These are phyloP conservation scores for Salvia hispanica DNA, from an alignment of 257 asterid species.

Conservation along the genomic window DNA sequence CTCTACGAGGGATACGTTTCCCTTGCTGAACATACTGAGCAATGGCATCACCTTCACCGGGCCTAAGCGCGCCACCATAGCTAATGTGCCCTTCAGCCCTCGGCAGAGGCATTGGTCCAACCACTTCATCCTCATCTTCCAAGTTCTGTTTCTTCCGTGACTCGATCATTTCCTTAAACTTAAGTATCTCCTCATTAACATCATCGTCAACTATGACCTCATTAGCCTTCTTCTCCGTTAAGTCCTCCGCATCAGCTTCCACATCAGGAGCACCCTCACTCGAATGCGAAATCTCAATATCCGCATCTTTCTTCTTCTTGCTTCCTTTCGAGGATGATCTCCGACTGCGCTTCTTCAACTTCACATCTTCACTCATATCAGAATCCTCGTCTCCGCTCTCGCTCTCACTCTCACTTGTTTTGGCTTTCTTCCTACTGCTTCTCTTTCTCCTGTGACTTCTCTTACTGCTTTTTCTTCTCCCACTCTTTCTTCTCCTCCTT, in stretches of 20 bases:
- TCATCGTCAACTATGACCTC: conserved; percentile 47
- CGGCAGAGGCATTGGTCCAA: conserved; percentile 97
- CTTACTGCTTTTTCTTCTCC: conserved; percentile 44
- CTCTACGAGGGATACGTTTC: conserved; percentile 99
- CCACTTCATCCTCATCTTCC: conserved; percentile 73
- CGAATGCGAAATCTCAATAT: conserved; percentile 33
- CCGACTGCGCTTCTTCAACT: conserved; percentile 44
- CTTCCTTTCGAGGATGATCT: conserved; percentile 48
- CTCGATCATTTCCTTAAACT: conserved; percentile 72
- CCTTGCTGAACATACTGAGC: conserved; percentile 99
- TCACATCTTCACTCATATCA: conserved; percentile 43
- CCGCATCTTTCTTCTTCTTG: conserved; percentile 51
- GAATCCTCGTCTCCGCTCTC: conserved; percentile 68
- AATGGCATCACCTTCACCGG: conserved; percentile 99
- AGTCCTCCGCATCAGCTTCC: conserved; percentile 38
- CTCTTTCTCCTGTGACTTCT: conserved; percentile 46
- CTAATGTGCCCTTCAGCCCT: conserved; percentile 94
- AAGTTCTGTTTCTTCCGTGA: conserved; percentile 50
- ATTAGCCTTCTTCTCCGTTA: conserved; percentile 32
- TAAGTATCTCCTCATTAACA: conserved; percentile 49
- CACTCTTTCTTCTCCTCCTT: conserved; percentile 39
- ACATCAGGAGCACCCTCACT: conserved; percentile 39
- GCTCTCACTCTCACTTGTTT: conserved; percentile 55
- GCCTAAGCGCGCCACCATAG: conserved; percentile 99
- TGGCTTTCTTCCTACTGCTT: conserved; percentile 45